Evolutionary conservation across 371 early-diverging fungal genomes (phyloP).

Genomic region (Mortierella sp.): DNA sequence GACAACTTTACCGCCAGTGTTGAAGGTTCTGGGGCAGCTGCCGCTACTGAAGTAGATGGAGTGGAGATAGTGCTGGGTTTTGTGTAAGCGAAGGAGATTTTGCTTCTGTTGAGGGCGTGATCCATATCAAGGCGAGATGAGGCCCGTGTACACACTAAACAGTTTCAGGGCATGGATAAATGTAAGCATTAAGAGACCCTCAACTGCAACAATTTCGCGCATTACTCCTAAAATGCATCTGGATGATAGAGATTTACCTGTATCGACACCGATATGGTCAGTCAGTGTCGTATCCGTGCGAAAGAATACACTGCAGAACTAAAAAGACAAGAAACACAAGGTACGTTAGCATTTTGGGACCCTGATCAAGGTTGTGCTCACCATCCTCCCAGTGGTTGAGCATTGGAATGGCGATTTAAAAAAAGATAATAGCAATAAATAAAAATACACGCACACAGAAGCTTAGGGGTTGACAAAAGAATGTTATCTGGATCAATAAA

Average conservation of each 20-base stretch:
- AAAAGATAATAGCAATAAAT: neutral
- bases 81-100: conserved; percentile 20
- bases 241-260: conserved; percentile 6
- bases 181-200: conserved; percentile 6
- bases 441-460: neutral
- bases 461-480: too few relatives aligned
- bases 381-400: too few relatives aligned
- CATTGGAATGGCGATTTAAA: too few relatives aligned
- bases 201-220: neutral
- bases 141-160: conserved; percentile 19
- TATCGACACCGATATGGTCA: conserved; percentile 9
- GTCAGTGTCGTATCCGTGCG: neutral
- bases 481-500: neutral
- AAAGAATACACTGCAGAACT: conserved; percentile 7
- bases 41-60: conserved; percentile 36
- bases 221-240: neutral
- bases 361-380: neutral
- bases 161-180: neutral
- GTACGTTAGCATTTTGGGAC: conserved; percentile 2
- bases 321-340: neutral
- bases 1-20: conserved; percentile 45
- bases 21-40: conserved; percentile 45
- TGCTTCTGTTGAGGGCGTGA: conserved; percentile 18
- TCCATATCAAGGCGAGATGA: conserved; percentile 38
- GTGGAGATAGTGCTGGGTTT: conserved; percentile 7